Base-by-base conservation (phyloP, 1,284 basidiomycete genomes). In the Takashimella koratensis region DNA sequence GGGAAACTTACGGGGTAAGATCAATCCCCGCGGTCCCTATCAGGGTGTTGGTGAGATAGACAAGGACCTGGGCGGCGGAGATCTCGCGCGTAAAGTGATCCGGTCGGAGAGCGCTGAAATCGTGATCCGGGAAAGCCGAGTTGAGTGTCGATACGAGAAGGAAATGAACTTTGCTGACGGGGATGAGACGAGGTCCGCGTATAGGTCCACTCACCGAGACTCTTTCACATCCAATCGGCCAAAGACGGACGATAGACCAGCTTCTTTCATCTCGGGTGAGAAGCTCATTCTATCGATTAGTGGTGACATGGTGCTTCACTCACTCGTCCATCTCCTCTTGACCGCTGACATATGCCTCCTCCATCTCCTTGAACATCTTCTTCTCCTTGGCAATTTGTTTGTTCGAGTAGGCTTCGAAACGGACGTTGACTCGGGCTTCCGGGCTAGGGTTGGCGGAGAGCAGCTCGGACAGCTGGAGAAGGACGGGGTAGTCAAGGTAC, bases 311-410 rank as follows among this genome's bases (percentile, higher is more conserved):
- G 40, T 21, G 21, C 19, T 47, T 10, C 2, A 71, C 72, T 70
- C 62, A 76, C 71, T 74, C 74, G 36, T 75, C 74, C 65, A 74
- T 69, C 51, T 73, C 75, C 39, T 73, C 70, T 47, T 73, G 68
- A 43, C 71, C 75, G 40, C 63, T 64, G 43, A 66, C 83, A 77
- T 95, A 91, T 40, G 87, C 86, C 62, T 83, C 82, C 73, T 96
- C 92, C 77, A 98, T 86, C 13, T 86, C 81, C 72, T 90, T 93
- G 82, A 93, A 94, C 73, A 97, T 86, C 72, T 90, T 91, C 83
- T 94, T 93, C 81, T 98, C 96, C 71, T 90, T 88, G 63, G 90
- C 90, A 76, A 97, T 88, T 68, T 93, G 88, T 82, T 98, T 98
- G 84, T 92, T 95, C 65, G 89, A 92, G 80, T 98, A 98, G 0